Evolutionary conservation across 2,329 filamentous ascomycete genomes (phyloP).

Genomic region (Penicillium nordicum): DNA sequence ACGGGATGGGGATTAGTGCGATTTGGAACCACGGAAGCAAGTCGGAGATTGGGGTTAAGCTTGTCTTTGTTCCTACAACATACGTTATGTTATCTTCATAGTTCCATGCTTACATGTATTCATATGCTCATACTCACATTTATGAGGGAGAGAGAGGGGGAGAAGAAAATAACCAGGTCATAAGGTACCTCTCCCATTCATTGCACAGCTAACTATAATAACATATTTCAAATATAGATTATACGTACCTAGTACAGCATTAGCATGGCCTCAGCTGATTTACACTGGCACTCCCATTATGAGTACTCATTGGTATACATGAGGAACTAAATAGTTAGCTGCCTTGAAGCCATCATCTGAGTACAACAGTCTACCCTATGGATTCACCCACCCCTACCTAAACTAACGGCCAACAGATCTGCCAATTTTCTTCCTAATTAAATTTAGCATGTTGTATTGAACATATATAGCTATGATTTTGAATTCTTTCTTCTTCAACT

Average conservation of each 20-base stretch:
- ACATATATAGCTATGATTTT: too few relatives aligned
- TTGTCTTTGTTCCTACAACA: background rate
- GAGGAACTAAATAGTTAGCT: background rate
- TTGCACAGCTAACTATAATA: background rate
- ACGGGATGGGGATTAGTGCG: background rate
- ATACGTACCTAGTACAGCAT: background rate
- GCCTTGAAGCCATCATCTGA: background rate
- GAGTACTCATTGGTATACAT: background rate
- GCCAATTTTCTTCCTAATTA: too few relatives aligned
- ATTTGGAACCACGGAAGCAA: background rate
- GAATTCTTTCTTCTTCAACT: too few relatives aligned
- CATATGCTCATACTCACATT: too few relatives aligned
- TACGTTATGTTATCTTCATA: too few relatives aligned
- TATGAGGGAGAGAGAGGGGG: too few relatives aligned
- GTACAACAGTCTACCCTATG: too few relatives aligned
- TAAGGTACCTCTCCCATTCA: background rate
- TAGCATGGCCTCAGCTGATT: background rate
- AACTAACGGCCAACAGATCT: too few relatives aligned
- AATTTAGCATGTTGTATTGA: too few relatives aligned
- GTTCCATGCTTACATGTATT: too few relatives aligned
- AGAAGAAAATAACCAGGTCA: background rate
- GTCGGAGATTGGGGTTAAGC: constrained; percentile 6
- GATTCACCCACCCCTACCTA: too few relatives aligned
- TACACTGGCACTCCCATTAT: background rate
- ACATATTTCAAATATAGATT: background rate